These are phyloP conservation scores for Candida xiaguanensis DNA, from an alignment of 805 yeast genomes.

Conservation along the genomic window DNA sequence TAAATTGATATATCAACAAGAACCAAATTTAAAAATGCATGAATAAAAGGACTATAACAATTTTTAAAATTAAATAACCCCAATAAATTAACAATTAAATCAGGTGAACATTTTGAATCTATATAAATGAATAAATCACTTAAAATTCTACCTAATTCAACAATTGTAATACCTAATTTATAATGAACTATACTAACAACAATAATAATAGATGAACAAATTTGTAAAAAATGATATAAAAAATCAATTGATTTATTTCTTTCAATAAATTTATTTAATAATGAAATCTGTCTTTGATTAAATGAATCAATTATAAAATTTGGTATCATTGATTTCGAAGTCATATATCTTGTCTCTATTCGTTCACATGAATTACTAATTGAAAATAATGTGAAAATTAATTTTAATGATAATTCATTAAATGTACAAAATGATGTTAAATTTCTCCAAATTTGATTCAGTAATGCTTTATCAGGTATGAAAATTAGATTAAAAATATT, in stretches of 20 bases:
- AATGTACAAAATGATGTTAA: conserved; percentile 31
- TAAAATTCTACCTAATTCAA: conserved; percentile 22
- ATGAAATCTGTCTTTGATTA: conserved; percentile 14
- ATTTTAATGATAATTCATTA: conserved; percentile 21
- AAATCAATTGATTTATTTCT: conserved; percentile 25
- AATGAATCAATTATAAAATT: conserved; percentile 11
- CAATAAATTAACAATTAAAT: conserved; percentile 18
- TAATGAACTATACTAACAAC: conserved; percentile 16
- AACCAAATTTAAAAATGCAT: conserved; percentile 8
- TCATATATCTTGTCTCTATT: conserved; percentile 22
- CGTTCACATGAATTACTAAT: conserved; percentile 17
- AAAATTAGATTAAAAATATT: conserved; percentile 19
- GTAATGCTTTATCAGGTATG: conserved; percentile 23
- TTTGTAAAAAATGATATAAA: conserved; percentile 23
- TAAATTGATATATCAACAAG: conserved; percentile 7
- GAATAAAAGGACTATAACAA: conserved; percentile 9
- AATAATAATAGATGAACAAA: conserved; percentile 21
- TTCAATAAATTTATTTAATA: conserved; percentile 14
- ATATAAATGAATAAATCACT: conserved; percentile 25
- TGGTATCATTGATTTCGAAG: conserved; percentile 22
- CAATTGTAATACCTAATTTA: conserved; percentile 13
- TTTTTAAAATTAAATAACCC: conserved; percentile 19
- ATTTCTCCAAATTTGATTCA: conserved; percentile 35
- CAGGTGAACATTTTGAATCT: conserved; percentile 27
- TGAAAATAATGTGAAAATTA: conserved; percentile 18